These are phyloP conservation scores for Ceratocystis smalleyi DNA, from an alignment of 2,329 filamentous ascomycete genomes.

Conservation along the genomic window DNA sequence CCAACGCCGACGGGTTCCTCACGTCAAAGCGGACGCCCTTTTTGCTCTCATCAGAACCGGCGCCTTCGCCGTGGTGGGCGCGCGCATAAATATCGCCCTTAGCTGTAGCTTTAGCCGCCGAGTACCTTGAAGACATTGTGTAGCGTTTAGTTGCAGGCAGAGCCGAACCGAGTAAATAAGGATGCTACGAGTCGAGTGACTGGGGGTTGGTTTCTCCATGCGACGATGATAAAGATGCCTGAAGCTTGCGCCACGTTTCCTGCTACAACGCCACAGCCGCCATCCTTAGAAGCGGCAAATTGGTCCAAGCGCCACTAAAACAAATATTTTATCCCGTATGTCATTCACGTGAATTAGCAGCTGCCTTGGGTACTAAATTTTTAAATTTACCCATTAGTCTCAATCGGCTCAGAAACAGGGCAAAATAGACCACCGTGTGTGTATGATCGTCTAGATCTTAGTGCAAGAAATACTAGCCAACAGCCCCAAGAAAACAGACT, in stretches of 20 bases:
- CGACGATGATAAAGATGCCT: neutral
- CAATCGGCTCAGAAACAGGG: too few relatives aligned
- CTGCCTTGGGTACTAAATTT: too few relatives aligned
- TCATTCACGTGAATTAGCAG: too few relatives aligned
- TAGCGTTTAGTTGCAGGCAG: neutral
- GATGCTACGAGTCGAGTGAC: neutral
- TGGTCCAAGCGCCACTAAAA: neutral
- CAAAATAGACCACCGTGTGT: too few relatives aligned
- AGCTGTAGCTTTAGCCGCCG: constrained; percentile 64
- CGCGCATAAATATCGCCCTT: constrained; percentile 68
- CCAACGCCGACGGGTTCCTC: constrained; percentile 84
- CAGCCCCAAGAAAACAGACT: too few relatives aligned
- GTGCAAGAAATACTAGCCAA: too few relatives aligned
- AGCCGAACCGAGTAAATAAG: neutral
- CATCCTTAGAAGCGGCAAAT: too few relatives aligned
- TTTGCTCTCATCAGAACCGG: constrained; percentile 30
- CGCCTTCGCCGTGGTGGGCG: constrained; percentile 47
- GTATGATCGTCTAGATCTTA: too few relatives aligned
- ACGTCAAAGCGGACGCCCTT: constrained; percentile 79
- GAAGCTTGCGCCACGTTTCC: neutral
- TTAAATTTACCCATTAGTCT: too few relatives aligned
- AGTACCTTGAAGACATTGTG: constrained; percentile 42
- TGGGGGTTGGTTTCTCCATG: neutral
- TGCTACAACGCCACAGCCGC: neutral
- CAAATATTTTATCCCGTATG: too few relatives aligned